phyloP scores from a whole-genome alignment of 805 yeast species.

The Suhomyces kilbournensis region DNA sequence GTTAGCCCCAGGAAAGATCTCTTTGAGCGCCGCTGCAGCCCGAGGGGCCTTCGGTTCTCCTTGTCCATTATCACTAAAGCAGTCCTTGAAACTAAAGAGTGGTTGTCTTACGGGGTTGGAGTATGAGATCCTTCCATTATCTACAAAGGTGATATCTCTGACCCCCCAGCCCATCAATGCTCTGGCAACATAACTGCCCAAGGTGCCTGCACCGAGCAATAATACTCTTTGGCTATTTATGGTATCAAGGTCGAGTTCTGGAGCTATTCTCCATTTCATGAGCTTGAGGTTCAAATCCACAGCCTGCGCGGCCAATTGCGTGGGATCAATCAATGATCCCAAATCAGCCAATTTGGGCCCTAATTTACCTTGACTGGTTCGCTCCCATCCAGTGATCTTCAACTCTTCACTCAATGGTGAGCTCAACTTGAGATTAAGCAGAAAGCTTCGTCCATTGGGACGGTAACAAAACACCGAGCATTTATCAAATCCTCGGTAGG shows the following conservation, averaged over 20 bases:
- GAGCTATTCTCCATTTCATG: slow-evolving; percentile 96
- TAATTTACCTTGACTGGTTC: slow-evolving; percentile 66
- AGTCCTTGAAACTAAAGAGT: slow-evolving; percentile 76
- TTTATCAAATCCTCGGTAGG: slow-evolving; percentile 18
- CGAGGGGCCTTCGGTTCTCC: slow-evolving; percentile 73
- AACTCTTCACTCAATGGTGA: slow-evolving; percentile 2
- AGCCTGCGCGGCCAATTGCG: slow-evolving; percentile 82
- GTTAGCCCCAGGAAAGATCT: slow-evolving; percentile 75
- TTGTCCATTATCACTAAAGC: slow-evolving; percentile 55
- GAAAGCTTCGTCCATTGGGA: slow-evolving; percentile 17
- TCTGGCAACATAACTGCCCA: slow-evolving; percentile 89
- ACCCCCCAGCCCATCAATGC: slow-evolving; percentile 95
- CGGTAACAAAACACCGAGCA: slow-evolving; percentile 26
- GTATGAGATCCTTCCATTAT: slow-evolving; percentile 82
- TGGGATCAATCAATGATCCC: slow-evolving; percentile 77
- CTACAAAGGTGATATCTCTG: slow-evolving; percentile 79
- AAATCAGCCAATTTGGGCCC: slow-evolving; percentile 84
- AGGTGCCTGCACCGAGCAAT: slow-evolving; percentile 92
- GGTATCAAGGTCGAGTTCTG: slow-evolving; percentile 67
- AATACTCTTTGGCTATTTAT: slow-evolving; percentile 62
- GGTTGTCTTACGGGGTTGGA: slow-evolving; percentile 97
- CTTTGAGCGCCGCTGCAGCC: slow-evolving; percentile 71
- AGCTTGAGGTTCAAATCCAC: slow-evolving; percentile 85
- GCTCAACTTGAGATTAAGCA: slow-evolving; percentile 28
- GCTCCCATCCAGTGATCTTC: slow-evolving; percentile 85